A percentile compares a stretch with the other conserved stretches of the same genome.
These are phyloP conservation scores for Mrakia hoshinonis DNA, from an alignment of 768 basidiomycete species.

Conservation along the genomic window DNA sequence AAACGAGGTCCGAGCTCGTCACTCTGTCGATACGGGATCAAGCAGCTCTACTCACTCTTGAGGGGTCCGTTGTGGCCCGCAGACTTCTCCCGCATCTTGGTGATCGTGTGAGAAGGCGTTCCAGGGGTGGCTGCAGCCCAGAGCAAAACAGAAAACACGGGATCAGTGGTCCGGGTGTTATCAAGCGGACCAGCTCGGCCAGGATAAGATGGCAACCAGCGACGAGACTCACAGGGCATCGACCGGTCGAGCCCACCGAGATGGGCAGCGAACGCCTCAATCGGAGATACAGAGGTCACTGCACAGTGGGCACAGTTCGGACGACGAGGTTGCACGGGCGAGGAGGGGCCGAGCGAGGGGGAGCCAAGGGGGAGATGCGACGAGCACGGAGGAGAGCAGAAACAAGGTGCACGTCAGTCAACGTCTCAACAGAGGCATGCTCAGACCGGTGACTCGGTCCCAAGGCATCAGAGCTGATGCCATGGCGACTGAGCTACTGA, in stretches of 20 bases:
- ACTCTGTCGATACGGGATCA: not conserved
- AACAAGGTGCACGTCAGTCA: too few relatives aligned
- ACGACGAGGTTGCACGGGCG: not conserved
- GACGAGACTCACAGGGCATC: conserved; percentile 16
- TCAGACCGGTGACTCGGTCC: too few relatives aligned
- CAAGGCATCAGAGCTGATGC: too few relatives aligned
- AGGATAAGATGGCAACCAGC: not conserved
- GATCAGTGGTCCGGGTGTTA: not conserved
- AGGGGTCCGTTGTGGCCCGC: conserved; percentile 83
- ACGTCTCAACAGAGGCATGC: too few relatives aligned
- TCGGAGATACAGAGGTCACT: conserved; percentile 22
- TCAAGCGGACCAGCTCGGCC: not conserved
- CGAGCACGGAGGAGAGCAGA: not conserved
- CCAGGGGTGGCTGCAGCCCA: conserved; percentile 22
- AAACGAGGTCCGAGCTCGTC: not conserved
- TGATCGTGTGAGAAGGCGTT: conserved; percentile 27
- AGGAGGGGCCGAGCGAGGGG: not conserved
- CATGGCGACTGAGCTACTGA: too few relatives aligned
- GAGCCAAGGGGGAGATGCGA: not conserved
- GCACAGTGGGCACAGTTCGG: not conserved
- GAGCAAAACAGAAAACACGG: not conserved
- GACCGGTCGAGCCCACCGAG: conserved; percentile 20
- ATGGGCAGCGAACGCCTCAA: conserved; percentile 27
- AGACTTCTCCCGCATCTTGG: conserved; percentile 68
- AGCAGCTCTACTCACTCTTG: conserved; percentile 49